Evolutionary conservation across 352 stramenopile genomes (phyloP).

Genomic region (Peronospora belbahrii): DNA sequence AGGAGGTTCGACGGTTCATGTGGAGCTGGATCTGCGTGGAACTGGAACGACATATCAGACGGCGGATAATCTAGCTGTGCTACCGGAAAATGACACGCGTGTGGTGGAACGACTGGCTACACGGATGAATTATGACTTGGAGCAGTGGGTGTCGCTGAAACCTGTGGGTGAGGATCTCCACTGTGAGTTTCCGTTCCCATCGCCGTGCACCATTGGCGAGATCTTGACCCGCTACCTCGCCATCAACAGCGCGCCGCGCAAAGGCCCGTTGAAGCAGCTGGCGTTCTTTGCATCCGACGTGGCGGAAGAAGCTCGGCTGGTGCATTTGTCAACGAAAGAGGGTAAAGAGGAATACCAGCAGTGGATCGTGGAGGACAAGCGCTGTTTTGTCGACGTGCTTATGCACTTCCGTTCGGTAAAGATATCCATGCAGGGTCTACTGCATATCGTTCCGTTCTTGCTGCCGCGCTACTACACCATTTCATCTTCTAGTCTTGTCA

Average conservation of each 20-base stretch:
- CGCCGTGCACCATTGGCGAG: constrained; percentile 88
- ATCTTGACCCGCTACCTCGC: constrained; percentile 91
- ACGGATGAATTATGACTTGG: constrained; percentile 84
- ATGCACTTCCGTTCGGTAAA: constrained; percentile 62
- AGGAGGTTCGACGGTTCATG: constrained; percentile 82
- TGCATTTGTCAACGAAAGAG: constrained; percentile 68
- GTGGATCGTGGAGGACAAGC: constrained; percentile 87
- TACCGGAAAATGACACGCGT: constrained; percentile 81
- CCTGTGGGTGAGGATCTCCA: constrained; percentile 37
- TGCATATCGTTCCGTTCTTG: constrained; percentile 88
- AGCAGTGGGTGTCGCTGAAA: constrained; percentile 83
- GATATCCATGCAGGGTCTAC: constrained; percentile 75
- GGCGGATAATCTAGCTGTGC: constrained; percentile 90
- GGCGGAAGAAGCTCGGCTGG: constrained; percentile 43
- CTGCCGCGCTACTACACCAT: constrained; percentile 98
- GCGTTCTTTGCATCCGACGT: constrained; percentile 63
- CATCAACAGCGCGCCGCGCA: constrained; percentile 88
- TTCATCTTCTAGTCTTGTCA: constrained; percentile 89
- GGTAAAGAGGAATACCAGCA: constrained; percentile 91
- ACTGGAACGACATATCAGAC: constrained; percentile 87
- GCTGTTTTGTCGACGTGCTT: constrained; percentile 89
- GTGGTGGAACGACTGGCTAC: constrained; percentile 82
- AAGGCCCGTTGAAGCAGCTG: constrained; percentile 74
- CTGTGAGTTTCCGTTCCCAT: constrained; percentile 88
- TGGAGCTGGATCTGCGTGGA: constrained; percentile 84